phyloP scores from a whole-genome alignment of 2,329 filamentous ascomycete species.

The Neopestalotiopsis rosae region DNA sequence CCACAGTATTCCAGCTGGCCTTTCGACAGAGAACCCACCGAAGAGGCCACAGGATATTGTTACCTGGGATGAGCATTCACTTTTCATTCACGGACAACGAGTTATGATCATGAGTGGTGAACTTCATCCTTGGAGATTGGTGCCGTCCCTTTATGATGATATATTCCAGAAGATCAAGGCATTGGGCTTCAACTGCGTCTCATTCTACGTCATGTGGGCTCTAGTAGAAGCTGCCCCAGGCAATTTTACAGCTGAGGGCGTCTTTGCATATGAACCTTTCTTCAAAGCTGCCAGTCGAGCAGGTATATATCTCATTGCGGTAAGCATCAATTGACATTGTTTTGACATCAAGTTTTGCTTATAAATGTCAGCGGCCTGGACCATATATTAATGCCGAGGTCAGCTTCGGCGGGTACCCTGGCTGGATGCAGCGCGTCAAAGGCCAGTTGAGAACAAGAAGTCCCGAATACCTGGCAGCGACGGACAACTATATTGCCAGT shows the following conservation, averaged over 20 bases:
- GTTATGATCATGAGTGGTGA: constrained; percentile 76
- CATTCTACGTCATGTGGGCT: constrained; percentile 80
- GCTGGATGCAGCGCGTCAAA: constrained; percentile 74
- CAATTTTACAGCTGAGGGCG: constrained; percentile 69
- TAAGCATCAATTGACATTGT: constrained; percentile 5
- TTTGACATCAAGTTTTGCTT: background rate
- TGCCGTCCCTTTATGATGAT: constrained; percentile 56
- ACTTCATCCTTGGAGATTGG: constrained; percentile 68
- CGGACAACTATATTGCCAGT: constrained; percentile 67
- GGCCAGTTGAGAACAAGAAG: constrained; percentile 67
- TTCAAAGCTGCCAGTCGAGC: constrained; percentile 76
- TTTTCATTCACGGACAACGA: constrained; percentile 73
- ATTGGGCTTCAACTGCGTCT: constrained; percentile 77
- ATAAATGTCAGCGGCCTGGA: constrained; percentile 52
- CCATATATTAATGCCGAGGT: constrained; percentile 81
- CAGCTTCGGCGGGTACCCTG: constrained; percentile 77
- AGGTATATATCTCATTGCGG: constrained; percentile 76
- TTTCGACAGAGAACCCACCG: background rate
- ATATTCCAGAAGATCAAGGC: constrained; percentile 83
- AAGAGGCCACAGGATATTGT: constrained; percentile 38
- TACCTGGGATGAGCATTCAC: constrained; percentile 75
- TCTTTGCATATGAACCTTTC: constrained; percentile 75
- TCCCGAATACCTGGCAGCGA: constrained; percentile 66
- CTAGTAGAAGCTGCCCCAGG: constrained; percentile 75
- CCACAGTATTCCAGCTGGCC: background rate